A percentile compares a stretch with the other conserved stretches of the same genome.
Conservation (phyloP, 192 early-diverging fungal genomes). For the Neocallimastix lanati region DNA sequence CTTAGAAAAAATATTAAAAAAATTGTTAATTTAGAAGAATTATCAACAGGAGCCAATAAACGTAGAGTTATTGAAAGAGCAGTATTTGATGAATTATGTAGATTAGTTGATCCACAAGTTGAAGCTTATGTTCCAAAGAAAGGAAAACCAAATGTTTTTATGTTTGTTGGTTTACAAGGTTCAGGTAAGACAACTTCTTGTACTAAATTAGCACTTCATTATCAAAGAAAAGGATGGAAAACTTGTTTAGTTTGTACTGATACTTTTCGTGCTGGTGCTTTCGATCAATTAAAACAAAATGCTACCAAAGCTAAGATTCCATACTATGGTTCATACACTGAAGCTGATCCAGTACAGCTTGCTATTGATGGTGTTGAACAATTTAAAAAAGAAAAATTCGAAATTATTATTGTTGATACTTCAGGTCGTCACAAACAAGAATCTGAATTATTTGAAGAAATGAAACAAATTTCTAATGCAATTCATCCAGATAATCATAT, state of each 20-base stretch:
- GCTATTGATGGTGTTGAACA: constrained; percentile 85
- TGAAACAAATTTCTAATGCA: constrained; percentile 78
- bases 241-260: constrained; percentile 81
- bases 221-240: constrained; percentile 89
- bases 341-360: constrained; percentile 79
- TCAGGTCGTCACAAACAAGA: constrained; percentile 93
- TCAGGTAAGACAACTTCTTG: constrained; percentile 92
- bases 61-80: constrained; percentile 33
- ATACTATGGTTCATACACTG: constrained; percentile 82
- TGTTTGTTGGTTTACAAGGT: constrained; percentile 97
- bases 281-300: constrained; percentile 96
- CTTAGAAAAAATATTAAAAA: constrained; percentile 74
- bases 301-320: constrained; percentile 95
- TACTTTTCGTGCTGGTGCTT: constrained; percentile 94
- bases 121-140: constrained; percentile 66
- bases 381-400: constrained; percentile 83
- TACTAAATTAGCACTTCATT: constrained; percentile 81
- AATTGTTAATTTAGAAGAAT: constrained; percentile 61
- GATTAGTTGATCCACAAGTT: constrained; percentile 46
- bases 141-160: constrained; percentile 66
- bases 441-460: constrained; percentile 82
- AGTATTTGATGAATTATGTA: constrained; percentile 74
- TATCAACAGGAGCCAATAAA: constrained; percentile 69
- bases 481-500: constrained; percentile 76
- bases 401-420: constrained; percentile 96